Evolutionary conservation across 805 yeast species (phyloP).

Genomic region (Hanseniaspora nectarophila): DNA sequence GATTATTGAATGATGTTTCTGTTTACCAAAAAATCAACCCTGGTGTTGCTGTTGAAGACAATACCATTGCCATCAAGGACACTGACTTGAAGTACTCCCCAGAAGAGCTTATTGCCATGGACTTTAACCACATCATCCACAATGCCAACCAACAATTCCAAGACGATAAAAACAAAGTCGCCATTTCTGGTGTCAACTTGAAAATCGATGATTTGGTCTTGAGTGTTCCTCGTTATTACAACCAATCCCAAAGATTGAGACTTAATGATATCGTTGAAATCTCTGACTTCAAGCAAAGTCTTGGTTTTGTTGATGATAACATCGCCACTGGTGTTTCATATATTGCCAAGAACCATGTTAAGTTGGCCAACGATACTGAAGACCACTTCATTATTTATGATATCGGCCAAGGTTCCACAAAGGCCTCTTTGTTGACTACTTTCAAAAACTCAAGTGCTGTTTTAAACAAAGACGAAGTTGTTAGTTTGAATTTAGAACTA

Average conservation of each 20-base stretch:
- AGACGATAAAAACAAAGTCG: slow-evolving; percentile 31
- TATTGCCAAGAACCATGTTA: slow-evolving; percentile 36
- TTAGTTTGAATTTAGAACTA: slow-evolving; percentile 40
- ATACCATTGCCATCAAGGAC: not conserved
- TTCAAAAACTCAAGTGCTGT: slow-evolving; percentile 40
- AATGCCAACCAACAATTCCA: slow-evolving; percentile 55
- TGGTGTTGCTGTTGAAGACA: slow-evolving; percentile 34
- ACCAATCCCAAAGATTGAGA: slow-evolving; percentile 55
- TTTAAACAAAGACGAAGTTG: slow-evolving; percentile 1
- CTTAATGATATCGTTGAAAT: slow-evolving; percentile 58
- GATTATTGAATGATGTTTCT: slow-evolving; percentile 47
- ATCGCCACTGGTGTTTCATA: slow-evolving; percentile 80
- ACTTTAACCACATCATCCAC: slow-evolving; percentile 47
- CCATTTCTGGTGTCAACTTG: slow-evolving; percentile 34
- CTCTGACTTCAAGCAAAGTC: slow-evolving; percentile 50
- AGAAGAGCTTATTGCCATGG: slow-evolving; percentile 83
- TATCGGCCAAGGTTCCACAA: slow-evolving; percentile 85
- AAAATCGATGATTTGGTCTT: slow-evolving; percentile 55
- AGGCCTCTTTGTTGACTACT: slow-evolving; percentile 57
- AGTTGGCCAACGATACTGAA: slow-evolving; percentile 33
- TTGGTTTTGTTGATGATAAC: slow-evolving; percentile 73
- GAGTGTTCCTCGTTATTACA: slow-evolving; percentile 64
- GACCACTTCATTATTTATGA: slow-evolving; percentile 68
- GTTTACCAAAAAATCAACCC: slow-evolving; percentile 44
- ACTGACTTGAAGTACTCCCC: slow-evolving; percentile 33